phyloP scores from a whole-genome alignment of 176 grass and related monocot genomes.

The Triticum aestivum region DNA sequence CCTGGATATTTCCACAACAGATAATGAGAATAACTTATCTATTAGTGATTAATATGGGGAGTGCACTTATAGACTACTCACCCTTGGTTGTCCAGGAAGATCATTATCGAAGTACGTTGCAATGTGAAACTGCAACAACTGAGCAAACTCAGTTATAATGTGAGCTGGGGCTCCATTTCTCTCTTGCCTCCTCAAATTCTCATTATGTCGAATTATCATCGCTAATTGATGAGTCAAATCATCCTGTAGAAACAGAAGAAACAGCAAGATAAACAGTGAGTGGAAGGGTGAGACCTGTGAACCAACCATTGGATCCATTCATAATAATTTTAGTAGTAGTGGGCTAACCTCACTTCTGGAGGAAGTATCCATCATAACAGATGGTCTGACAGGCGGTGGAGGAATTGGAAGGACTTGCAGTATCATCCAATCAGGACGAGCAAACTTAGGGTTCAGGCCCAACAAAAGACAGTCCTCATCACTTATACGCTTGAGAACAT shows the following conservation, averaged over 20 bases:
- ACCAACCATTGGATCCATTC: not conserved
- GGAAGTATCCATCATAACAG: conserved; percentile 99
- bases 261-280: not conserved
- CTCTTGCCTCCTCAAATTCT: conserved; percentile 94
- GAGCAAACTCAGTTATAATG: conserved; percentile 98
- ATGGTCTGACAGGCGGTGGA: conserved; percentile 96
- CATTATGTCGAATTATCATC: conserved; percentile 98
- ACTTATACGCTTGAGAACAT: conserved; percentile 94
- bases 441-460: conserved; percentile 86
- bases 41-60: not conserved
- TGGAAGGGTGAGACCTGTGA: not conserved
- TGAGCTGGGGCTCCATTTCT: conserved; percentile 98
- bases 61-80: conserved; percentile 11
- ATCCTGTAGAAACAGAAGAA: conserved; percentile 53
- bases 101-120: conserved; percentile 99
- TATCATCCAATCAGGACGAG: conserved; percentile 99
- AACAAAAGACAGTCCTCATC: conserved; percentile 93
- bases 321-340: not conserved
- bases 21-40: not conserved
- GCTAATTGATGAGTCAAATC: conserved; percentile 98
- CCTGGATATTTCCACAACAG: conserved; percentile 48
- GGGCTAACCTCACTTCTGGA: conserved; percentile 87
- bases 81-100: conserved; percentile 92
- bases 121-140: conserved; percentile 95
- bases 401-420: conserved; percentile 97